Base-by-base conservation (phyloP, 345 rosid genomes). In the Populus simonii region DNA sequence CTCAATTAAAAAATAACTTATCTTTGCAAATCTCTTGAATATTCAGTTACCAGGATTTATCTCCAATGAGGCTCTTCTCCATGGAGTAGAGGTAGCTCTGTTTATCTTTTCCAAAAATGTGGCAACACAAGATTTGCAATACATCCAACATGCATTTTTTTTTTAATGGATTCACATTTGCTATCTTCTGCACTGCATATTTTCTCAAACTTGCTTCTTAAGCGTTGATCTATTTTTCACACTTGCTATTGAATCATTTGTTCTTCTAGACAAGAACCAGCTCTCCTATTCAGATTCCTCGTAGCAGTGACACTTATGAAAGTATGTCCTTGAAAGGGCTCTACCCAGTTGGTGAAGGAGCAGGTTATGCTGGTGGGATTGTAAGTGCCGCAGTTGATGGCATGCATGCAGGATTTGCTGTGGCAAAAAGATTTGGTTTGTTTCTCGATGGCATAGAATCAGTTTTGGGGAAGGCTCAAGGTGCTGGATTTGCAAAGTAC, bases 381-480 rank as follows among this genome's bases (percentile, higher is more conserved):
- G 96, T 96, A 36, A 96, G 98, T 85, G 98, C 99, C 18, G 99
- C 98, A 70, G 97, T 90, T 43, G 99, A 96, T 80, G 99, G 99
- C 79, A 91, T 93, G 96, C 87, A 87, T 72, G 88, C 90, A 0
- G 99, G 96, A 82, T 89, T 96, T 69, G 91, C 92, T 1, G 97
- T 90, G 73, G 99, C 99, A 8, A 92, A 93, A 80, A 75, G 82
- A 53, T 86, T 91, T 45, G 86, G 76, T 78, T 81, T 95, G 72
- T 87, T 89, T 74, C 81, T 77, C 9, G 86, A 86, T 39, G 89
- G 84, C 78, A 72, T 91, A 38, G 97, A 93, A 70, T 86, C 89
- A 13, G 78, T 90, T 80, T 80, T 89, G 70, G 97, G 98, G 63
- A 93, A 88, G 86, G 84, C 90, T 67, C 92, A 88, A 76, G 83